Base-by-base conservation (phyloP, 768 basidiomycete genomes). In the Scleroderma bovista region DNA sequence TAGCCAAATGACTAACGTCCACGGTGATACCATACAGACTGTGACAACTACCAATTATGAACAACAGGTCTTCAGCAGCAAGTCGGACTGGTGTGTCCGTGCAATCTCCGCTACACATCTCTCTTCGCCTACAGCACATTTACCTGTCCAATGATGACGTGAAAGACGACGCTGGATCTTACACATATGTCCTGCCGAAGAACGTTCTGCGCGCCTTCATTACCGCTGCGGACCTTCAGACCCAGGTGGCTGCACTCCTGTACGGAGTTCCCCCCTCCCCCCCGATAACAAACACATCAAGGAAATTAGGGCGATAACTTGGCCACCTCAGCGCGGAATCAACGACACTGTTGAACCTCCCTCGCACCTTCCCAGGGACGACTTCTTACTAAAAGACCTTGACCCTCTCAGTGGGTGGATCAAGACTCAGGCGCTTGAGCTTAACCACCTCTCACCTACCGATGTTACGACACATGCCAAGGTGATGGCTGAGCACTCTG, bases 41-140 rank as follows among this genome's bases (percentile, higher is more conserved):
- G 84, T 94, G 7, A 99, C 96, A 2, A 99, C 95, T 1, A 96
- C 96, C 54, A 93, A 90, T 63, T 99, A 99, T 66, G 96, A 96
- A 69, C 93, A 97, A 62, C 89, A 93, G n/a, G n/a, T n/a, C n/a
- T n/a, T n/a, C n/a, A n/a, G n/a, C n/a, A n/a, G n/a, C n/a, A n/a
- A n/a, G n/a, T n/a, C n/a, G n/a, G n/a, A n/a, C n/a, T n/a, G n/a
- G n/a, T n/a, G n/a, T n/a, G n/a, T n/a, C n/a, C n/a, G n/a, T n/a
- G n/a, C n/a, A n/a, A n/a, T n/a, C n/a, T n/a, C n/a, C n/a, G n/a
- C n/a, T n/a, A n/a, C n/a, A n/a, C n/a, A n/a, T n/a, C n/a, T n/a
- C n/a, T n/a, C n/a, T n/a, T n/a, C n/a, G n/a, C n/a, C n/a, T n/a
- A n/a, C n/a, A n/a, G n/a, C n/a, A n/a, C n/a, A n/a, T n/a, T n/a